Base-by-base conservation (phyloP, 2,329 filamentous ascomycete genomes). In the Penicillium sp. region DNA sequence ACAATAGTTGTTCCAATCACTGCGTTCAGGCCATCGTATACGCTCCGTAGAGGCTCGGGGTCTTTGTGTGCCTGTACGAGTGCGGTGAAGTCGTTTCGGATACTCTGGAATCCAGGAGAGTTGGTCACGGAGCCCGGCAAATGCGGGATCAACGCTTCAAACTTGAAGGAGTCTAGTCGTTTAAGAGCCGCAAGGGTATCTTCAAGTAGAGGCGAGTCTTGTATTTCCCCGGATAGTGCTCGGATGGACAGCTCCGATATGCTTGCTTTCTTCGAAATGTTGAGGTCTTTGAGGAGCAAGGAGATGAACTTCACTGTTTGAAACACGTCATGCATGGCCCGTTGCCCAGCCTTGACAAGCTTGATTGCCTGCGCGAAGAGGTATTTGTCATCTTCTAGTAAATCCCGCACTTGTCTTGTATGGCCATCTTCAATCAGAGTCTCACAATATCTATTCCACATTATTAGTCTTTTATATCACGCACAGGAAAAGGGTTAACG, bases 1-100 rank as follows among this genome's bases (percentile, higher is more conserved):
- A 87, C 81, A n/a, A 88, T 78, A 0, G 85, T 87, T 3, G 86
- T 86, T 60, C 84, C 79, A 6, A 86, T 73, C 19, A 82, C 83
- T 5, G 83, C 81, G 66, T 83, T 82, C 47, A 90, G 88, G 11
- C 90, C 84, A 68, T 89, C 89, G 75, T 95, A 91, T 73, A 89
- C 90, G 77, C 89, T 96, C 64, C 89, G 88, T 31, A 96, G 82
- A 4, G 82, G 76, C 44, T 79, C 81, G 9, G 82, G 78, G 49
- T 79, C 75, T 50, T 82, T 73, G 17, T 85, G 81, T 48, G 76
- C 76, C 38, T 76, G 70, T 23, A 83, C 70, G 6, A 91, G 73
- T 13, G 70, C 69, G 48, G 80, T 76, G 38, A 89, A 77, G 51
- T 83, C 75, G 26, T 75, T 70, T n/a, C 82, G 73, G 23, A 86